A percentile compares a stretch with the other conserved stretches of the same genome.
Conservation (phyloP, 805 yeast genomes). For the Suhomyces xylopsoci region DNA sequence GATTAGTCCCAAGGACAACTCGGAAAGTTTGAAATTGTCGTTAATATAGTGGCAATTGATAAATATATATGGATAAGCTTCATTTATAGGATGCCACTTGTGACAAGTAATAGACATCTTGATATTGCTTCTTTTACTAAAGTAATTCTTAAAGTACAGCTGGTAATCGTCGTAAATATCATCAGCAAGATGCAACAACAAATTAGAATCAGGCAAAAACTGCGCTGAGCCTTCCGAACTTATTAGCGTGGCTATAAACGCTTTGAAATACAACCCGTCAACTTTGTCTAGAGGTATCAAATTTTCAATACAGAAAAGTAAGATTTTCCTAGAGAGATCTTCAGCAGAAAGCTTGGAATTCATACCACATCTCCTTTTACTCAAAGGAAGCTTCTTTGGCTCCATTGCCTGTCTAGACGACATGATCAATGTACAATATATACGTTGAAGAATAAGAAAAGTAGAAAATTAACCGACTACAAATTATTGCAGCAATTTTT, state of each 20-base stretch:
- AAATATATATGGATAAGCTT: slow-evolving; percentile 14
- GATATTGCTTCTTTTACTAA: slow-evolving; percentile 6
- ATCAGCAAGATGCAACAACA: slow-evolving; percentile 15
- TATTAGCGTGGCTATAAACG: slow-evolving; percentile 9
- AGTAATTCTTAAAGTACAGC: slow-evolving; percentile 16
- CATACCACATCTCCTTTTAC: background rate
- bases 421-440: background rate
- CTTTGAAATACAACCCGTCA: slow-evolving; percentile 13
- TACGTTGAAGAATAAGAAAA: background rate
- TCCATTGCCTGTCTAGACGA: background rate
- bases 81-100: slow-evolving; percentile 15
- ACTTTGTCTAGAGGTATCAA: slow-evolving; percentile 18
- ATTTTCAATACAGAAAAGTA: slow-evolving; percentile 19
- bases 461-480: background rate
- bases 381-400: background rate
- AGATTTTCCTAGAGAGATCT: slow-evolving; percentile 6
- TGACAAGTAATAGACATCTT: slow-evolving; percentile 19
- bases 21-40: slow-evolving; percentile 13
- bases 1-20: slow-evolving; percentile 21
- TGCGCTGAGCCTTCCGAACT: background rate
- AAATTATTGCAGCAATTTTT: background rate
- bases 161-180: slow-evolving; percentile 19
- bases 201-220: slow-evolving; percentile 14
- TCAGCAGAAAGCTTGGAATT: slow-evolving; percentile 3
- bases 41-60: slow-evolving; percentile 18